Evolutionary conservation across 768 basidiomycete genomes (phyloP).

Genomic region (Naganishia vishniacii): DNA sequence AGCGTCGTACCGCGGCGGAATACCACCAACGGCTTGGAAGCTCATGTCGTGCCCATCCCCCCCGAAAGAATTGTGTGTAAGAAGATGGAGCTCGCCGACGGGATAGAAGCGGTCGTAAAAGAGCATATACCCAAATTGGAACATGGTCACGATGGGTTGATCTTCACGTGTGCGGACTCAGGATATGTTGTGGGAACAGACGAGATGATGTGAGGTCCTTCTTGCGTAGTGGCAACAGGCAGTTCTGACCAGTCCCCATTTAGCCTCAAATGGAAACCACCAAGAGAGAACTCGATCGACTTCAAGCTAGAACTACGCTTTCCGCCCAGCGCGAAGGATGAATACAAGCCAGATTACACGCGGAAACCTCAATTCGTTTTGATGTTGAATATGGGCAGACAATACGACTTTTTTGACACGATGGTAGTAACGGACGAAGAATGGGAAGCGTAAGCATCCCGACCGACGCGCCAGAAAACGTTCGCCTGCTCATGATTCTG

Average conservation of each 20-base stretch:
- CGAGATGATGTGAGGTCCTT: constrained; percentile 64
- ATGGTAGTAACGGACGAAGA: constrained; percentile 81
- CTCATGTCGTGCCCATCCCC: background rate
- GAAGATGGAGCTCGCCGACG: constrained; percentile 77
- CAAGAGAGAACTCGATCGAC: constrained; percentile 94
- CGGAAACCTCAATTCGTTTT: constrained; percentile 82
- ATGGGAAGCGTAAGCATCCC: constrained; percentile 72
- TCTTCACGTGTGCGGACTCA: constrained; percentile 85
- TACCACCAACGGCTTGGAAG: background rate
- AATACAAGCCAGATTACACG: constrained; percentile 65
- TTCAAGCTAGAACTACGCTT: constrained; percentile 95
- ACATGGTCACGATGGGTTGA: constrained; percentile 91
- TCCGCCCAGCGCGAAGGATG: constrained; percentile 59
- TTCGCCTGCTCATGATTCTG: too few relatives aligned
- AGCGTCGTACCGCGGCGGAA: constrained; percentile 40
- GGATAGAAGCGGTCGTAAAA: constrained; percentile 75
- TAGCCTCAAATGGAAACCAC: constrained; percentile 98
- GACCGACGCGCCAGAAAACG: too few relatives aligned
- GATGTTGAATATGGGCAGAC: constrained; percentile 54
- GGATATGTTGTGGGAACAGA: constrained; percentile 81
- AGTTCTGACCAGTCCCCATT: background rate
- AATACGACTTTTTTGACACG: constrained; percentile 76
- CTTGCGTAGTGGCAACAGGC: background rate
- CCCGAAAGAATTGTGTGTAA: constrained; percentile 72
- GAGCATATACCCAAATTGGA: constrained; percentile 76